A percentile compares a stretch with the other conserved stretches of the same genome.
Evolutionary conservation across 2,329 filamentous ascomycete genomes (phyloP).

Genomic region (Lizonia empirigonia): DNA sequence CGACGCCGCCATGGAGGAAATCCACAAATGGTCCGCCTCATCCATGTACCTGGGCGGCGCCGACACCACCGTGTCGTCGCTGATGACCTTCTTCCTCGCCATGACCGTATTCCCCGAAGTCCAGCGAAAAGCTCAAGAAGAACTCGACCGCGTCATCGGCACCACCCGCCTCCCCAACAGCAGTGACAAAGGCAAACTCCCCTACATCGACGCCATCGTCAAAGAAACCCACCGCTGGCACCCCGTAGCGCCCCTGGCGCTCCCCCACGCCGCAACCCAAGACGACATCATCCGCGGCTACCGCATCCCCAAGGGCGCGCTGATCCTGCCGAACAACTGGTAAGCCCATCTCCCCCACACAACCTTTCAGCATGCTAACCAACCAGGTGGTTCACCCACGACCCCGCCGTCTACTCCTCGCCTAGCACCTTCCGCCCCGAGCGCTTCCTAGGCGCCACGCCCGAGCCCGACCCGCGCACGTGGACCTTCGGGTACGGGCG

Average conservation of each 20-base stretch:
- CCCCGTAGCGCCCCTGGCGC: slow-evolving; percentile 38
- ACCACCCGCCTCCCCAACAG: slow-evolving; percentile 54
- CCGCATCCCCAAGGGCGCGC: slow-evolving; percentile 51
- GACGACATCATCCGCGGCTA: slow-evolving; percentile 49
- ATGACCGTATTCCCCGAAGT: slow-evolving; percentile 58
- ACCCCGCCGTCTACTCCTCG: slow-evolving; percentile 46
- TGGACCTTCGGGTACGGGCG: slow-evolving; percentile 52
- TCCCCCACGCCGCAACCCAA: slow-evolving; percentile 40
- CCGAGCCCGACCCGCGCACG: slow-evolving; percentile 49
- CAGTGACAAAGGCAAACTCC: slow-evolving; percentile 53
- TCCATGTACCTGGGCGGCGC: slow-evolving; percentile 55
- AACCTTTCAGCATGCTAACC: no score
- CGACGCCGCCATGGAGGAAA: slow-evolving; percentile 41
- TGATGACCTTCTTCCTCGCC: slow-evolving; percentile 57
- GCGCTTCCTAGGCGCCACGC: slow-evolving; percentile 46
- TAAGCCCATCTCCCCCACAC: slow-evolving; percentile 21
- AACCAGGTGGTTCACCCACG: slow-evolving; percentile 50
- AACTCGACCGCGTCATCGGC: slow-evolving; percentile 58
- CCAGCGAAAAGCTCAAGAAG: slow-evolving; percentile 54
- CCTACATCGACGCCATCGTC: slow-evolving; percentile 43
- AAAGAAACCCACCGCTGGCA: slow-evolving; percentile 55
- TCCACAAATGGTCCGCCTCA: slow-evolving; percentile 52
- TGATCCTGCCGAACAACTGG: slow-evolving; percentile 50
- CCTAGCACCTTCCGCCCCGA: slow-evolving; percentile 54
- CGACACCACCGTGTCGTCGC: slow-evolving; percentile 52